Base-by-base conservation (phyloP, 2,329 filamentous ascomycete species). In the Alternaria atra region DNA sequence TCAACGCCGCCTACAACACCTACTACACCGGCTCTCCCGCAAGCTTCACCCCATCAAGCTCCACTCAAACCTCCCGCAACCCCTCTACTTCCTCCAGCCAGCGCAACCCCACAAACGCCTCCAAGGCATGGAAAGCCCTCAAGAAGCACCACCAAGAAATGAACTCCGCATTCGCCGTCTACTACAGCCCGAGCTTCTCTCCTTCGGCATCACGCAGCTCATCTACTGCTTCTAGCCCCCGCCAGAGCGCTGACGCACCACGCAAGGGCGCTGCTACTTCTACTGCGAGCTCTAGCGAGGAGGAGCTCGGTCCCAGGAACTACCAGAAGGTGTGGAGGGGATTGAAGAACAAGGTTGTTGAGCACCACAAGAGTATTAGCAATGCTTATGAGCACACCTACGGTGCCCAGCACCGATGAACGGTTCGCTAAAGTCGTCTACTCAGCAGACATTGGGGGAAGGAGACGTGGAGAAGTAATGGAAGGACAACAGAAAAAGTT, bases 141-240 rank as follows among this genome's bases (percentile, higher is more conserved):
- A 74, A 75, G 64, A 58, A 70, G 60, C 73, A 76, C 64, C 73
- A 74, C 62, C 63, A 69, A 17, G 69, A 69, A 17, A 71, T 76
- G 60, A 76, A 75, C 62, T 66, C 64, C 1, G 73, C 72, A 4
- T 75, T 72, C 59, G 48, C 61, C 20, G 62, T 67, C 52, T 74
- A 67, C 67, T 76, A 77, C 67, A 63, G 65, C 20, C 64, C 66
- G 1, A 63, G 63, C 32, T 30, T 44, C 25, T 62, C 63, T 20
- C 55, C 63, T 15, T 50, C 61, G 39, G 64, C 64, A 23, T 64
- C 60, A 4, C 61, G 65, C 53, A 35, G 46, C 48, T 58, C 44
- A 34, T 65, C 61, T 9, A 20, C 48, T 17, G 53, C 52, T 3
- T 56, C 60, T 3, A 59, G 64, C 30, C 68, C 68, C 20, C 60